phyloP scores from a whole-genome alignment of 129 eudicot genomes.

The Dittrichia graveolens region DNA sequence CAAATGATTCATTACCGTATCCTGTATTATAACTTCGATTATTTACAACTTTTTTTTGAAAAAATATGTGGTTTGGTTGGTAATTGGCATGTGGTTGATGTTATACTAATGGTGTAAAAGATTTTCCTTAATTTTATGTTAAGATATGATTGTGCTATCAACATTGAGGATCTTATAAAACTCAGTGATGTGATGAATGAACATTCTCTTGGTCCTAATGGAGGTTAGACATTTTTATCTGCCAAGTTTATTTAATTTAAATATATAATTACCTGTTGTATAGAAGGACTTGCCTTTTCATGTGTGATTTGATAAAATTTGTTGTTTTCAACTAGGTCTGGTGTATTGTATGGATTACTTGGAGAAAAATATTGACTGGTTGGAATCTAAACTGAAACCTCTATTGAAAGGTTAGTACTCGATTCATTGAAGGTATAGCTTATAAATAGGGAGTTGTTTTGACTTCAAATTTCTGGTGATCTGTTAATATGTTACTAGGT shows the following conservation, averaged over 20 bases:
- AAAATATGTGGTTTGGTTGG: not conserved
- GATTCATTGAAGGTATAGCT: constrained; percentile 11
- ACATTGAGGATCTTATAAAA: constrained; percentile 69
- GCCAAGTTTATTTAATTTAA: not conserved
- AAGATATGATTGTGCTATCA: constrained; percentile 70
- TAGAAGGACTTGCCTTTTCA: not conserved
- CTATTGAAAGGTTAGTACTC: constrained; percentile 76
- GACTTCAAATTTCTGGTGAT: constrained; percentile 7
- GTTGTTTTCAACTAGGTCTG: constrained; percentile 50
- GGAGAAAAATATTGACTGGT: constrained; percentile 93
- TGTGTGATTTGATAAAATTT: not conserved
- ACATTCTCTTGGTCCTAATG: constrained; percentile 97
- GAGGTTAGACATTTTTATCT: constrained; percentile 53
- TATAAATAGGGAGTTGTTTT: constrained; percentile 4
- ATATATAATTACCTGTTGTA: constrained; percentile 9
- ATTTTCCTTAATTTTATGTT: constrained; percentile 39
- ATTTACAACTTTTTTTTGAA: not conserved
- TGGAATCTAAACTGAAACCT: constrained; percentile 78
- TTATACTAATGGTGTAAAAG: not conserved
- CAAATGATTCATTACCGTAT: constrained; percentile 94
- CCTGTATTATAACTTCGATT: constrained; percentile 34
- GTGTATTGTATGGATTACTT: constrained; percentile 96
- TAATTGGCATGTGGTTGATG: not conserved
- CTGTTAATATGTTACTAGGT: not conserved
- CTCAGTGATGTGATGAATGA: constrained; percentile 92